phyloP scores from a whole-genome alignment of 805 yeast species.

The Spathaspora arborariae region DNA sequence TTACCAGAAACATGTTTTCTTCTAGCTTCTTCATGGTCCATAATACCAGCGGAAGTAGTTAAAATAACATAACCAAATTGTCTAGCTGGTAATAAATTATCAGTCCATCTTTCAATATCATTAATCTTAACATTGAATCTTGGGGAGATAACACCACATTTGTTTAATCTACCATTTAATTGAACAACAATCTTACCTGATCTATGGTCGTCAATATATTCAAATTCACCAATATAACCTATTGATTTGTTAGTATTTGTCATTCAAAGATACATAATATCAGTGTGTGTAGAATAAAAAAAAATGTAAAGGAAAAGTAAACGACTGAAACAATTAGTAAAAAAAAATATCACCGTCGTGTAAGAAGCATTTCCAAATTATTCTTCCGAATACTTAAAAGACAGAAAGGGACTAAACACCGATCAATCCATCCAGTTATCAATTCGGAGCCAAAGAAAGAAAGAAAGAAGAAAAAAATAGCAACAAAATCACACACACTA shows the following conservation, averaged over 20 bases:
- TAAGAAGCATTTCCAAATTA: slow-evolving; percentile 60
- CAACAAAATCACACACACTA: not conserved
- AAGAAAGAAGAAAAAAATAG: not conserved
- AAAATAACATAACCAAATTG: slow-evolving; percentile 97
- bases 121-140: slow-evolving; percentile 95
- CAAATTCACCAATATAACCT: slow-evolving; percentile 96
- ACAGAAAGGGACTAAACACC: slow-evolving; percentile 88
- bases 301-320: slow-evolving; percentile 65
- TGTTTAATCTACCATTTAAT: slow-evolving; percentile 97
- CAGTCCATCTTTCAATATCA: slow-evolving; percentile 98
- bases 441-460: slow-evolving; percentile 61
- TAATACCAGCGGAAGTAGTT: slow-evolving; percentile 98
- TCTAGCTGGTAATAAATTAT: slow-evolving; percentile 97
- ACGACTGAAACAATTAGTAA: slow-evolving; percentile 43
- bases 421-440: slow-evolving; percentile 98
- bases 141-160: slow-evolving; percentile 98
- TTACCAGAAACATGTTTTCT: slow-evolving; percentile 99
- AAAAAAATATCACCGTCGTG: slow-evolving; percentile 45
- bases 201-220: slow-evolving; percentile 98
- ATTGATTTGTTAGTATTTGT: slow-evolving; percentile 18
- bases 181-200: slow-evolving; percentile 96
- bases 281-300: not conserved
- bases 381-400: slow-evolving; percentile 97
- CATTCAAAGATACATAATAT: not conserved
- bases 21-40: slow-evolving; percentile 99